Evolutionary conservation across 2,329 filamentous ascomycete species (phyloP).

Genomic region (Colletotrichum sp.): DNA sequence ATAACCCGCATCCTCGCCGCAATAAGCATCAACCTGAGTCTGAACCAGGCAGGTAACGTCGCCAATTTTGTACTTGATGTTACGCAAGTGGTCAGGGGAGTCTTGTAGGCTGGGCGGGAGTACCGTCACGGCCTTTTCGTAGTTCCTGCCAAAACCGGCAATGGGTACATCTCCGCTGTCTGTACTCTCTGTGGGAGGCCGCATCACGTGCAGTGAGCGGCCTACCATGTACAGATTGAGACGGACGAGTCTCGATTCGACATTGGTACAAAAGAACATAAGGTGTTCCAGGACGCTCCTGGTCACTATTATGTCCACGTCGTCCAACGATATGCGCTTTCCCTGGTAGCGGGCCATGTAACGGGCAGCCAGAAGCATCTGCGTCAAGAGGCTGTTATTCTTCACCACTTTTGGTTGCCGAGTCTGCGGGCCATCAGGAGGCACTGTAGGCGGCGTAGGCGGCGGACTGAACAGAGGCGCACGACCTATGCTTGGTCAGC

Average conservation of each 20-base stretch:
- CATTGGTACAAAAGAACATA: neutral
- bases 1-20: neutral
- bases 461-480: neutral
- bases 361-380: slow-evolving; percentile 29
- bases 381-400: slow-evolving; percentile 27
- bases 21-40: neutral
- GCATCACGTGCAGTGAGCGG: neutral
- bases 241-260: neutral
- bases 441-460: neutral
- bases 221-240: neutral
- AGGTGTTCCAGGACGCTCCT: slow-evolving; percentile 18
- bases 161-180: neutral
- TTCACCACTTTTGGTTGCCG: neutral
- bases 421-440: neutral
- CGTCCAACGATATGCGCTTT: slow-evolving; percentile 26
- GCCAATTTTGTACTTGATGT: neutral
- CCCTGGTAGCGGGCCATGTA: slow-evolving; percentile 21
- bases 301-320: slow-evolving; percentile 33
- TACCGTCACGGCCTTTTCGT: neutral
- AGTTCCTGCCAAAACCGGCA: neutral
- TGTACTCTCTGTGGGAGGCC: neutral
- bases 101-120: neutral
- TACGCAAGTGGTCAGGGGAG: neutral
- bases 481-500: neutral
- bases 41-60: neutral